Base-by-base conservation (phyloP, 2,329 filamentous ascomycete species). In the Colletotrichum sansevieriae region DNA sequence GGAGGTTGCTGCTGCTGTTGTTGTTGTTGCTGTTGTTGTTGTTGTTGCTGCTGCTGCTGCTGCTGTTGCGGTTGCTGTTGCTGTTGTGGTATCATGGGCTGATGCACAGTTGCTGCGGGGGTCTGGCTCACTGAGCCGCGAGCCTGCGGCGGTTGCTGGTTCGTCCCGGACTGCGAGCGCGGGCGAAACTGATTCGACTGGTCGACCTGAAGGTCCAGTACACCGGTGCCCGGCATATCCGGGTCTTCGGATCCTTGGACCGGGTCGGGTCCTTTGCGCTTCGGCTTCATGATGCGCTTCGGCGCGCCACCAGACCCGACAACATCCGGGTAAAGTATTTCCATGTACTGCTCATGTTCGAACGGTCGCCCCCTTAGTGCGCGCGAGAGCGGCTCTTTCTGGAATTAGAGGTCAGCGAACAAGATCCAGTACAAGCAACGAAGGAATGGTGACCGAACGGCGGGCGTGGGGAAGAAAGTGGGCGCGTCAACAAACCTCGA, bases 311-410 rank as follows among this genome's bases (percentile, higher is more conserved):
- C 85, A 1, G 87, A 88, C 11, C 87, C 87, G 49, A 89, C 81
- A 9, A 89, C 87, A 64, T 89, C 87, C 35, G 86, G 86, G 68
- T 88, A 89, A 10, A 89, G 78, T 22, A 88, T 82, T 74, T 89
- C 86, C 84, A 88, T 87, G 75, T 81, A 89, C 43, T 88, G 83
- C 74, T 89, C 86, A 73, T 89, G 85, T 22, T 89, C 87, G 72
- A 89, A 89, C 1, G 87, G 84, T 13, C 87, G 81, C 37, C 86
- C 86, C 62, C 85, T 83, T 5, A 89, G 78, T 8, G 87, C 86
- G 67, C 86, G 83, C 2, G 87, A 88, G 22, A 88, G 79, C 1
- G 87, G 87, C 73, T 89, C 87, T 78, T 83, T 84, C 87, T 89
- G 73, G 47, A 55, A 4, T 3, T 29, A 15, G 54, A 33, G 54